These are phyloP conservation scores for Lycium ferocissimum DNA, from an alignment of 257 asterid genomes.

Conservation along the genomic window DNA sequence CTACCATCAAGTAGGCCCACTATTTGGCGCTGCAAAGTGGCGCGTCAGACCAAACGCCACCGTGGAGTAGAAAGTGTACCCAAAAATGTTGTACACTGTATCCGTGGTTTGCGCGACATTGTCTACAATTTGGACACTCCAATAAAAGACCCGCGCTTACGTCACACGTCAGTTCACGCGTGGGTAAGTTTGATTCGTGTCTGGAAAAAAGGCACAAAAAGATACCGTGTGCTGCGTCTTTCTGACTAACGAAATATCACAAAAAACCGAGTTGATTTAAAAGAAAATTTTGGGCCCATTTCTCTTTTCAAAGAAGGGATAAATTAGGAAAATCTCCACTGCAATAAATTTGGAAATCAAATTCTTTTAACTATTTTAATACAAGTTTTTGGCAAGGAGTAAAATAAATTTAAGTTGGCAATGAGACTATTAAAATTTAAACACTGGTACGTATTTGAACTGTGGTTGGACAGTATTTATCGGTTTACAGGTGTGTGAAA, in stretches of 20 bases:
- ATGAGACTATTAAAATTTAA: not conserved
- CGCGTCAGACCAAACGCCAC: not conserved
- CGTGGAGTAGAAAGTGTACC: not conserved
- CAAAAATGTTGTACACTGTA: not conserved
- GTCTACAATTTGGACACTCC: not conserved
- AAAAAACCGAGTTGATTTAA: not conserved
- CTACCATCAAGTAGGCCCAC: not conserved
- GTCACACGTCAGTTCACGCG: constrained; percentile 36
- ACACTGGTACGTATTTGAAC: not conserved
- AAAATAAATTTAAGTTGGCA: too few species aligned
- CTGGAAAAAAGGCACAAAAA: constrained; percentile 25
- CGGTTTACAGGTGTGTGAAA: not conserved
- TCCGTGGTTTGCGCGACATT: constrained; percentile 6
- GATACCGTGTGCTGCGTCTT: not conserved
- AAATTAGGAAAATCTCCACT: too few species aligned
- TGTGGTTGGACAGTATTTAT: not conserved
- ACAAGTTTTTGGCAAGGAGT: too few species aligned
- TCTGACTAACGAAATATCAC: constrained; percentile 23
- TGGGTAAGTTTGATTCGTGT: constrained; percentile 27
- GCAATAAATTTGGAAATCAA: too few species aligned
- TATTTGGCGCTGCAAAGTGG: not conserved
- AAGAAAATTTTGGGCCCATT: not conserved
- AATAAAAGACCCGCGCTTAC: not conserved
- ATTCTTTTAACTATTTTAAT: too few species aligned
- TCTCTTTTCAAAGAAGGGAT: not conserved